Evolutionary conservation across 257 asterid genomes (phyloP), one percentile per base, ranked within the genome.

Genomic region (Salvia hispanica): DNA sequence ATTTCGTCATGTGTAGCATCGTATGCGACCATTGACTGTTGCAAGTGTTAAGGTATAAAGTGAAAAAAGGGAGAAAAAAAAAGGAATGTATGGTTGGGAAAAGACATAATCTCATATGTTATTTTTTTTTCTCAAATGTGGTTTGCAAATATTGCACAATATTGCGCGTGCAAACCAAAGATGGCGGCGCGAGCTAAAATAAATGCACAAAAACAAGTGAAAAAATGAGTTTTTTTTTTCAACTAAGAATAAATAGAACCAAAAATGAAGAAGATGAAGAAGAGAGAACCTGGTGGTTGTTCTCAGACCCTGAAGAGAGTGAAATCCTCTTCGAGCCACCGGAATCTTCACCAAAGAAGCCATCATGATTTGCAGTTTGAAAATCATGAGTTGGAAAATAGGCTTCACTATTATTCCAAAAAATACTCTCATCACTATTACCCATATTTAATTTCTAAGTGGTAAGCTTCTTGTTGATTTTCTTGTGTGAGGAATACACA

Each of bases 221-320:
- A 9, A 9, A 9, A 21, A 25, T 7, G 7, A 39, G 2, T 39
- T 7, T 39, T 6, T 39, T 6, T 36, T 36, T 36, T 36, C 40
- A 36, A 36, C 40, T 11, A 9, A 65, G 34, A 50, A 4, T 43
- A 9, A 31, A 47, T 0, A 2, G 31, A 25, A 1, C 31, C 31
- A 25, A 25, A 2, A 25, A 25, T 0, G 31, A 25, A 1, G 31
- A 25, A 25, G 31, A 25, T 25, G 31, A 10, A 34, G 48, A 7
- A 10, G 25, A 11, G 45, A 31, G 59, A 70, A 76, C 82, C 84
- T 73, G 81, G 14, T 43, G 52, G 40, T 47, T 25, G 31, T 25
- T 25, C 31, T 25, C 47, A 9, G 47, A 64, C 4, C 69, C 62
- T 3, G 74, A 42, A 10, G 78, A 76, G 10, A 74, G 66, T 5